Evolutionary conservation across 352 stramenopile species (phyloP).

Genomic region (Phytophthora chlamydospora): DNA sequence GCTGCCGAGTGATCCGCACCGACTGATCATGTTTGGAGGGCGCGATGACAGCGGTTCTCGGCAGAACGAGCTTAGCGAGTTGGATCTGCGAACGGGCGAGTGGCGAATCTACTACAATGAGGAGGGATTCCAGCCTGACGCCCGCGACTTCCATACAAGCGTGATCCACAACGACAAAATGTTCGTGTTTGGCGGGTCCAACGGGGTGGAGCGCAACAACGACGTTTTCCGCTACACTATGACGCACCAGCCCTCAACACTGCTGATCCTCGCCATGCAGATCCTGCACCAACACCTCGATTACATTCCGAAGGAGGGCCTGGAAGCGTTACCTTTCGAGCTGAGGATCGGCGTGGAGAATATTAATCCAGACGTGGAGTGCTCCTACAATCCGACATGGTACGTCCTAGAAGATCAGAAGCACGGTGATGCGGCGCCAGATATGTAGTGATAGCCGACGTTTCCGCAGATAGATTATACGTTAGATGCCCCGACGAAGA

Average conservation of each 20-base stretch:
- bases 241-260: conserved; percentile 61
- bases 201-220: conserved; percentile 85
- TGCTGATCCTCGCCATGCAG: conserved; percentile 78
- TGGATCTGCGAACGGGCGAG: conserved; percentile 65
- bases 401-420: conserved; percentile 62
- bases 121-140: conserved; percentile 69
- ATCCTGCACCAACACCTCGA: conserved; percentile 56
- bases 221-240: conserved; percentile 77
- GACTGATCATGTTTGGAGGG: conserved; percentile 82
- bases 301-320: conserved; percentile 42
- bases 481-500: conserved; percentile 37
- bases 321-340: conserved; percentile 65
- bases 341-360: conserved; percentile 67
- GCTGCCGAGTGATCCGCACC: conserved; percentile 45
- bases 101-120: conserved; percentile 71
- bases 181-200: conserved; percentile 86
- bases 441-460: conserved; percentile 45
- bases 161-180: conserved; percentile 78
- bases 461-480: conserved; percentile 47
- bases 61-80: conserved; percentile 74
- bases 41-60: conserved; percentile 72
- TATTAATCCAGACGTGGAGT: conserved; percentile 74
- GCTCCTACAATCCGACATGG: conserved; percentile 71
- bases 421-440: conserved; percentile 36
- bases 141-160: conserved; percentile 83